Percentiles rank a stretch among this genome's conserved stretches.
These are phyloP conservation scores for Paradendryphiella salina DNA, from an alignment of 2,329 filamentous ascomycete genomes.

Conservation along the genomic window DNA sequence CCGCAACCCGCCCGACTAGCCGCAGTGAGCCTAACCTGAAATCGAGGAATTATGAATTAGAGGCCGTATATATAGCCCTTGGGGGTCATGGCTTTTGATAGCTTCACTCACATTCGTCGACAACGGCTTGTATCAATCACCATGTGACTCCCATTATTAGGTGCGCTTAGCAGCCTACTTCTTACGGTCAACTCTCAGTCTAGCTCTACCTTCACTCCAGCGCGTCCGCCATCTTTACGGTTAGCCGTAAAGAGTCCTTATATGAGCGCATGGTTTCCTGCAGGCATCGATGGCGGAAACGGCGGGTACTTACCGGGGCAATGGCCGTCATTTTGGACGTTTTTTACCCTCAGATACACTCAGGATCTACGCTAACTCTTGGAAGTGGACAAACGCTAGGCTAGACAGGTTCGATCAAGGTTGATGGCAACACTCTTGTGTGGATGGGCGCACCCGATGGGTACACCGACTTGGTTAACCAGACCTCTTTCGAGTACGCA, in stretches of 20 bases:
- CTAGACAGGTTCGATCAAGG: constrained; percentile 70
- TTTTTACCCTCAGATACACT: neutral
- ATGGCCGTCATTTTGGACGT: constrained; percentile 71
- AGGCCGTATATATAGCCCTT: constrained; percentile 1
- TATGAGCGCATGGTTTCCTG: constrained; percentile 69
- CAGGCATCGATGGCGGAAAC: constrained; percentile 63
- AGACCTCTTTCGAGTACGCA: constrained; percentile 69
- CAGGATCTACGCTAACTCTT: constrained; percentile 42
- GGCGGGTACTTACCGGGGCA: constrained; percentile 69
- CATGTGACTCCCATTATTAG: constrained; percentile 28
- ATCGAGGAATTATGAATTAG: neutral
- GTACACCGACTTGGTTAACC: constrained; percentile 53
- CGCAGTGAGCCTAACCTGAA: constrained; percentile 1
- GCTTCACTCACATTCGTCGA: neutral
- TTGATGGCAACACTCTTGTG: constrained; percentile 55
- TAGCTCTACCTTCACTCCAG: constrained; percentile 63
- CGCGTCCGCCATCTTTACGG: constrained; percentile 68
- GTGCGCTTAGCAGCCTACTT: constrained; percentile 25
- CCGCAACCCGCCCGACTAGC: constrained; percentile 4
- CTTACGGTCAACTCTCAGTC: constrained; percentile 14
- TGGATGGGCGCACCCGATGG: constrained; percentile 56
- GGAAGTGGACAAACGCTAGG: constrained; percentile 59
- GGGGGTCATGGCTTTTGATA: neutral
- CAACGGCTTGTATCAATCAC: neutral
- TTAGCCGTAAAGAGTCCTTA: constrained; percentile 77